Conservation (phyloP, 495 filamentous ascomycete genomes). For the Polyplosphaeria fusca region DNA sequence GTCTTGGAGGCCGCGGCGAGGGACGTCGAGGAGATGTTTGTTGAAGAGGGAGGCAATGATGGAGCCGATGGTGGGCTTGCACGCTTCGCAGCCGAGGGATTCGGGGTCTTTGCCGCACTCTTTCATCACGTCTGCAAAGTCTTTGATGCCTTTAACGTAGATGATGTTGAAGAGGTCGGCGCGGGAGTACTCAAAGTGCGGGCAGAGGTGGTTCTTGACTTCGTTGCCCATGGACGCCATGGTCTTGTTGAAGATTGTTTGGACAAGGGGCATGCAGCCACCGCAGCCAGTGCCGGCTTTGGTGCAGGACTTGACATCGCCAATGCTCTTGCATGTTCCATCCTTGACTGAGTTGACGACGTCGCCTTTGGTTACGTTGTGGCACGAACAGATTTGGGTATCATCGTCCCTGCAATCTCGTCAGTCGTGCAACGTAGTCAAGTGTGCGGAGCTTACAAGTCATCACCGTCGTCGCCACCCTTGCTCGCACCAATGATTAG, state of each 20-base stretch:
- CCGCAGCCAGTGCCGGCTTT: conserved; percentile 94
- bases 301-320: conserved; percentile 87
- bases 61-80: conserved; percentile 82
- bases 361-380: conserved; percentile 92
- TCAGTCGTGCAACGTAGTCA: neutral
- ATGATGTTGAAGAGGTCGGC: conserved; percentile 90
- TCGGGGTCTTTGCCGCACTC: conserved; percentile 69
- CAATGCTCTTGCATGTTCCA: conserved; percentile 79
- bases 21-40: conserved; percentile 74
- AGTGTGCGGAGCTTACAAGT: conserved; percentile 50
- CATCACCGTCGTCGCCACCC: conserved; percentile 68
- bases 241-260: conserved; percentile 88
- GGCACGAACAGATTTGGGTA: conserved; percentile 92
- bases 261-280: conserved; percentile 89
- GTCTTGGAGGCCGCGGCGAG: conserved; percentile 78
- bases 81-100: conserved; percentile 85
- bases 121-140: conserved; percentile 77
- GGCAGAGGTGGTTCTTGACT: conserved; percentile 80
- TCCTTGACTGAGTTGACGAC: conserved; percentile 71
- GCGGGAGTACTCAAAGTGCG: conserved; percentile 82
- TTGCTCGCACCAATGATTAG: conserved; percentile 84
- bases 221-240: conserved; percentile 90
- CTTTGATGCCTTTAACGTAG: conserved; percentile 73
- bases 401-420: conserved; percentile 61
- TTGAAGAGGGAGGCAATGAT: conserved; percentile 87